Evolutionary conservation across 352 stramenopile genomes (phyloP).

Genomic region (Chrysophaeum taylorii): DNA sequence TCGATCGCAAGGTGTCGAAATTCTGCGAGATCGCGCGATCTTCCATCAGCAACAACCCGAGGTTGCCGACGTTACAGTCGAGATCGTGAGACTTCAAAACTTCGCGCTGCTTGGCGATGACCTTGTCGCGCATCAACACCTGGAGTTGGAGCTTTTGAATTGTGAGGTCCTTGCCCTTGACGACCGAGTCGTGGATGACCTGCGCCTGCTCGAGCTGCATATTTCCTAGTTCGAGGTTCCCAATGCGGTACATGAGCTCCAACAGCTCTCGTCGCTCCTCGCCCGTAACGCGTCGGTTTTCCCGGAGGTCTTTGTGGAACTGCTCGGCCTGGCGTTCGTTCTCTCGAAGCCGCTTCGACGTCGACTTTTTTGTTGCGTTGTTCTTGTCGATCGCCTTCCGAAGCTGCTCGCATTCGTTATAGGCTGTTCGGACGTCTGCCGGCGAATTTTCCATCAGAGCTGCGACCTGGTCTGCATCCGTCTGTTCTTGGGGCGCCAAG

Average conservation of each 20-base stretch:
- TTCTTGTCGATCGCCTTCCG: constrained; percentile 39
- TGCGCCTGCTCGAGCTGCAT: constrained; percentile 60
- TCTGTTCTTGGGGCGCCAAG: constrained; percentile 13
- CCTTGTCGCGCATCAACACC: constrained; percentile 42
- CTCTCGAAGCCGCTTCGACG: constrained; percentile 37
- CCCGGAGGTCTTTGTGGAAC: constrained; percentile 22
- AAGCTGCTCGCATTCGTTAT: constrained; percentile 33
- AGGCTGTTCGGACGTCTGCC: constrained; percentile 26
- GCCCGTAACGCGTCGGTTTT: constrained; percentile 29
- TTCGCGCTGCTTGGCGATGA: constrained; percentile 46
- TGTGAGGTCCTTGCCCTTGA: constrained; percentile 49
- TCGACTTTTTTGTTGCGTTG: constrained; percentile 36
- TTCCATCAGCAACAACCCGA: constrained; percentile 30
- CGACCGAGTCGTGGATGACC: constrained; percentile 44
- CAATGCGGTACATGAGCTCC: constrained; percentile 60
- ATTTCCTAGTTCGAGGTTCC: constrained; percentile 75
- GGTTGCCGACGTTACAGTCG: constrained; percentile 31
- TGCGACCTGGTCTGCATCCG: constrained; percentile 15
- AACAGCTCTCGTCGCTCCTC: constrained; percentile 44
- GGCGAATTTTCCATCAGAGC: constrained; percentile 22
- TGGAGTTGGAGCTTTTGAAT: constrained; percentile 49
- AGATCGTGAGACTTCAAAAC: constrained; percentile 41
- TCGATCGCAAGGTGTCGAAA: constrained; percentile 25
- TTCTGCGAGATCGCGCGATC: constrained; percentile 32
- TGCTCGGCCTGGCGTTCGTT: constrained; percentile 47